Evolutionary conservation across 495 filamentous ascomycete species (phyloP), one percentile per base, ranked within the genome.

Genomic region (Neurospora hispaniola): DNA sequence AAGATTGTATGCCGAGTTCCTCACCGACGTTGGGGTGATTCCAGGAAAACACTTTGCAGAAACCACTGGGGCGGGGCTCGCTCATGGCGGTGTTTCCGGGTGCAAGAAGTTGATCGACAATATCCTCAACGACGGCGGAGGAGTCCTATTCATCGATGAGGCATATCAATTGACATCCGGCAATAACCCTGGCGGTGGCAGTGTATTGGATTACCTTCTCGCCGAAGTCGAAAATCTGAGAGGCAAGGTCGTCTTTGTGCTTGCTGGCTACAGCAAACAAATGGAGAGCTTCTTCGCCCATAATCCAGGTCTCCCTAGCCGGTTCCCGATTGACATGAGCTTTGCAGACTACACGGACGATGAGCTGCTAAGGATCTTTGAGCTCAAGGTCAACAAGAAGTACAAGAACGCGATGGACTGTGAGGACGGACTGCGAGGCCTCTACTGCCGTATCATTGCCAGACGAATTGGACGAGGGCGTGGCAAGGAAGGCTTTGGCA

Each of bases 271-370:
- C 80, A 86, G 87, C 70, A 89, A 89, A 71, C 82, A 91, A 71
- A 96, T 96, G 92, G 92, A 95, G 78, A 84, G 83, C 11, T 93
- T 96, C 80, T 93, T 92, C 70, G 87, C 85, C 1, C 91, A 94
- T 74, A 95, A 94, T 72, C 91, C 90, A 1, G 92, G 93, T 2
- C 79, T 96, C 10, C 82, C 87, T 0, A 93, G 91, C 74, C 89
- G 93, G 0, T 87, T 96, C 72, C 93, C 92, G 0, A 81, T 89
- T 46, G 78, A 84, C 20, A 76, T 95, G 31, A 82, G 86, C 31
- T 95, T 95, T 74, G 78, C 86, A 0, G 93, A 95, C 59, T 94
- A 93, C 74, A 79, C 84, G 1, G 90, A 94, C 46, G 76, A 78
- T 0, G 91, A 96, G 76, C 83, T 96, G 1, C 82, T 85, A 48